Evolutionary conservation across 352 stramenopile genomes (phyloP).

Genomic region (Phytophthora quininea): DNA sequence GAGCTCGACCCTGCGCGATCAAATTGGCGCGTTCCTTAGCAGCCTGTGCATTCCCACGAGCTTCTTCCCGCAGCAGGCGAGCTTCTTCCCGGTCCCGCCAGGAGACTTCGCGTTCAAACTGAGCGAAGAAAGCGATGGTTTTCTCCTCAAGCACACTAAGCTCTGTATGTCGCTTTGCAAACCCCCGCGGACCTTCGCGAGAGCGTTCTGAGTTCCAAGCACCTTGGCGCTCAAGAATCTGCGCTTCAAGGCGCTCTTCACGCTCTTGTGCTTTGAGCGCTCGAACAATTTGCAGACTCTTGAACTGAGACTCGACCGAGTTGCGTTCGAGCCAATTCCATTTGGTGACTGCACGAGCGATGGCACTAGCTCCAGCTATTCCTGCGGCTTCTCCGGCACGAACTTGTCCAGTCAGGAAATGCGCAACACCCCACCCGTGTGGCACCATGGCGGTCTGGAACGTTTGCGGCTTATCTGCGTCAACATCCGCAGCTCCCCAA

Average conservation of each 20-base stretch:
- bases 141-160: constrained; percentile 70
- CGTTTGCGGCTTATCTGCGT: constrained; percentile 13
- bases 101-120: constrained; percentile 47
- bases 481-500: constrained; percentile 14
- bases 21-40: constrained; percentile 51
- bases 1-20: constrained; percentile 34
- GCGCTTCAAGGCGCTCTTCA: constrained; percentile 64
- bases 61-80: constrained; percentile 58
- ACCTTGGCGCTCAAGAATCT: constrained; percentile 70
- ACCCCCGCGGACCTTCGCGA: constrained; percentile 74
- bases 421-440: constrained; percentile 80
- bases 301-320: constrained; percentile 76
- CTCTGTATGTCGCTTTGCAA: constrained; percentile 67
- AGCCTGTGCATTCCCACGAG: constrained; percentile 44
- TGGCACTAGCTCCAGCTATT: not conserved
- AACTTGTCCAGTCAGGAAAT: constrained; percentile 62
- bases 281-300: constrained; percentile 69
- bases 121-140: constrained; percentile 50
- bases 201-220: constrained; percentile 66
- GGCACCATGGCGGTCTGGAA: constrained; percentile 46
- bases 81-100: constrained; percentile 54
- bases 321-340: constrained; percentile 72
- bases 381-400: constrained; percentile 15
- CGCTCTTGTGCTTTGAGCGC: constrained; percentile 72
- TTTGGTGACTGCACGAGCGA: constrained; percentile 23